Conservation (phyloP, 2,329 filamentous ascomycete genomes). For the Scortechinia acanthostroma region DNA sequence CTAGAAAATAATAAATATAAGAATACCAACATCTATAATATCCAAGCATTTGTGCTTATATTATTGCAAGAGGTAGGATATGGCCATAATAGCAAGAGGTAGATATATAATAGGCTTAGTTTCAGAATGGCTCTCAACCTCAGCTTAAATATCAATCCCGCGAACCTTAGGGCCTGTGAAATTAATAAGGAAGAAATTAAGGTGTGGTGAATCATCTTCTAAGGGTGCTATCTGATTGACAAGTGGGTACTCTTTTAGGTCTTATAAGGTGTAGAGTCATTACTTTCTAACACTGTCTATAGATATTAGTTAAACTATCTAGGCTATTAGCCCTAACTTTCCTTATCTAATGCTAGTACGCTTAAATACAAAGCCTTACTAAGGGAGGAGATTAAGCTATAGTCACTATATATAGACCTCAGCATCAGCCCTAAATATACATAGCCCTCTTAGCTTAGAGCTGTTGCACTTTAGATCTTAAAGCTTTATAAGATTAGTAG, state of each 20-base stretch:
- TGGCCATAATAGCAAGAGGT: constrained; percentile 86
- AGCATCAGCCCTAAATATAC: constrained; percentile 34
- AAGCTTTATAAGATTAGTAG: constrained; percentile 88
- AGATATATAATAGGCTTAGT: constrained; percentile 97
- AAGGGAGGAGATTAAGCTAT: constrained; percentile 75
- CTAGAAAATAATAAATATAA: constrained; percentile 90
- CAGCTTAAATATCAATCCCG: constrained; percentile 76
- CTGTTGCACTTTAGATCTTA: constrained; percentile 74
- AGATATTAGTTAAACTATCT: constrained; percentile 98
- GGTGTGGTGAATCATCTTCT: constrained; percentile 83
- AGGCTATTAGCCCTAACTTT: constrained; percentile 80
- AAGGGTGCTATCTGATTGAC: constrained; percentile 97
- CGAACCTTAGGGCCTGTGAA: no score
- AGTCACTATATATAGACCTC: constrained; percentile 87
- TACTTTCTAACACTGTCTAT: no score
- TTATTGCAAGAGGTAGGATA: constrained; percentile 93
- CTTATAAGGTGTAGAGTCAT: no score
- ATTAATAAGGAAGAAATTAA: constrained; percentile 71
- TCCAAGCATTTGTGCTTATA: constrained; percentile 91
- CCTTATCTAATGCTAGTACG: constrained; percentile 72
- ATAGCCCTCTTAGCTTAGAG: constrained; percentile 77
- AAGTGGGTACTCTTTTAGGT: no score
- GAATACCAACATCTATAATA: constrained; percentile 77
- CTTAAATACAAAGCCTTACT: constrained; percentile 88
- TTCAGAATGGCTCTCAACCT: constrained; percentile 96